Conservation (phyloP, 2,329 filamentous ascomycete species). For the Phyllosticta paracitricarpa region DNA sequence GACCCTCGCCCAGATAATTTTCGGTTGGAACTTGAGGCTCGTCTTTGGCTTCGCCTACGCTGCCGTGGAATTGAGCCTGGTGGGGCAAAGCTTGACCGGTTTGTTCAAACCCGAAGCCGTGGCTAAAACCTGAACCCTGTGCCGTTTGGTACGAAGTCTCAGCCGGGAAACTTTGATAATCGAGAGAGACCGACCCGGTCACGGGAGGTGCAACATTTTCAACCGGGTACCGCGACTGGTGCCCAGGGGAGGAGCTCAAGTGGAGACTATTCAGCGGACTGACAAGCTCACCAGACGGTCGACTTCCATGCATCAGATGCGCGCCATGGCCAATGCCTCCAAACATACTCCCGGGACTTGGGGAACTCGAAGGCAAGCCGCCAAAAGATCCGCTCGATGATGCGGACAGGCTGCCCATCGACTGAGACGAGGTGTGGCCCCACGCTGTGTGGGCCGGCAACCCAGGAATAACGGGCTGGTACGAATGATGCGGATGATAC, state of each 20-base stretch:
- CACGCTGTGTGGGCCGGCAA: neutral
- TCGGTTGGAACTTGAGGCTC: constrained; percentile 4
- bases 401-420: constrained; percentile 1
- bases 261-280: constrained; percentile 5
- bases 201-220: neutral
- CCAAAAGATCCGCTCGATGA: neutral
- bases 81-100: neutral
- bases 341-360: neutral
- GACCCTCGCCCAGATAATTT: neutral
- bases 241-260: neutral
- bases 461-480: constrained; percentile 1
- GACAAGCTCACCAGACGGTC: constrained; percentile 2
- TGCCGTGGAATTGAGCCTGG: constrained; percentile 1
- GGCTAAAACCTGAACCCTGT: neutral
- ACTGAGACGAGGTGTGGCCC: constrained; percentile 3
- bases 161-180: constrained; percentile 2
- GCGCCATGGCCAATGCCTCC: neutral
- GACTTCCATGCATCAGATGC: neutral
- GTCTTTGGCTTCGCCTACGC: constrained; percentile 5
- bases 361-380: neutral
- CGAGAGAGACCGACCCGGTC: constrained; percentile 2
- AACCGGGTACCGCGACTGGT: constrained; percentile 1
- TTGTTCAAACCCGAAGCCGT: constrained; percentile 7
- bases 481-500: neutral
- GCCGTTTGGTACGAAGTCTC: constrained; percentile 3